Evolutionary conservation across 257 asterid species (phyloP).

Genomic region (Orobanche coerulescens): DNA sequence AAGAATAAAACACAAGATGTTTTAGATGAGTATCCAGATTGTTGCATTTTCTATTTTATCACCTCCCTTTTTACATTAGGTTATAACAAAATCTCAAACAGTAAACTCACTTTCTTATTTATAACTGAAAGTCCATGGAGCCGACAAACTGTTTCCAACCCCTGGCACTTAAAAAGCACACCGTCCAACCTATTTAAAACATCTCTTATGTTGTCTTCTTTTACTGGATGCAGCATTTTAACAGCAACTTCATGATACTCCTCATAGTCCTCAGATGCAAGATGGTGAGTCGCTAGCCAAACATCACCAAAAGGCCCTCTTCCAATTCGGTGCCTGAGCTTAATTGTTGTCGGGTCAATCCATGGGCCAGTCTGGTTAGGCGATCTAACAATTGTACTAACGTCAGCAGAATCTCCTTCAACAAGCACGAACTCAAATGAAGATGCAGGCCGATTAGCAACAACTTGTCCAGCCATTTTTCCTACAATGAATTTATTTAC

Average conservation of each 20-base stretch:
- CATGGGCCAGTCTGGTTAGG: conserved; percentile 41
- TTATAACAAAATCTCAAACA: not conserved
- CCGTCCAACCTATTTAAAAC: conserved; percentile 45
- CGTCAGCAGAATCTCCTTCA: conserved; percentile 49
- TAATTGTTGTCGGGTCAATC: conserved; percentile 69
- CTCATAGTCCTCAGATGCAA: conserved; percentile 44
- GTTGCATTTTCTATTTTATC: not conserved
- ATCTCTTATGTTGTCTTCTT: conserved; percentile 42
- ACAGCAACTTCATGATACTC: conserved; percentile 83
- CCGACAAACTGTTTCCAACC: conserved; percentile 50
- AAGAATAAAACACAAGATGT: conserved; percentile 19
- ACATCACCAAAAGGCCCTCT: conserved; percentile 83
- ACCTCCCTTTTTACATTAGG: not conserved
- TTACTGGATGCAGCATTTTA: conserved; percentile 62
- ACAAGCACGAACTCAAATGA: conserved; percentile 66
- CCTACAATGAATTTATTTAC: conserved; percentile 9
- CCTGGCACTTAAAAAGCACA: conserved; percentile 48
- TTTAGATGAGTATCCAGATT: conserved; percentile 13
- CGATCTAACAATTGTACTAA: conserved; percentile 31
- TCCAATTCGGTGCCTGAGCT: conserved; percentile 74
- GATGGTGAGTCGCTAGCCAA: conserved; percentile 80
- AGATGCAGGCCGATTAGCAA: conserved; percentile 33
- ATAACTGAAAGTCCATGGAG: conserved; percentile 59
- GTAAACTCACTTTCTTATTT: conserved; percentile 53
- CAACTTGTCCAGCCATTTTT: conserved; percentile 66